Conservation (phyloP, 495 filamentous ascomycete genomes). For the Penicillium samsonianum region DNA sequence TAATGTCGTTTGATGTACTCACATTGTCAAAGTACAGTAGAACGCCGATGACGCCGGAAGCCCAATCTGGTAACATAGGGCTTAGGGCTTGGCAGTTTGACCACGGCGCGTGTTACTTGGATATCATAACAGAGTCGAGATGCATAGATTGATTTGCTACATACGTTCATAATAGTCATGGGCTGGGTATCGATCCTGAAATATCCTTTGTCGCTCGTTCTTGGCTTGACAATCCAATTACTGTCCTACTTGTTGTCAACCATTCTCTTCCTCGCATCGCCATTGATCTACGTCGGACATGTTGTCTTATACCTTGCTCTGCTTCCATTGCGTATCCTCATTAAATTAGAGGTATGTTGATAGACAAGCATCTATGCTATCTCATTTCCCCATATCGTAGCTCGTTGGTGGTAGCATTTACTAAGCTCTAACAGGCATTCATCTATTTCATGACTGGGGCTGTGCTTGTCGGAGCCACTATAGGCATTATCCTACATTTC, state of each 20-base stretch:
- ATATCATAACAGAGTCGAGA: conserved; percentile 11
- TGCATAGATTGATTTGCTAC: neutral
- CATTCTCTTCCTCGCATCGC: conserved; percentile 39
- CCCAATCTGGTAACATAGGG: conserved; percentile 27
- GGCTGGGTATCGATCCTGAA: conserved; percentile 5
- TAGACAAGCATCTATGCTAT: neutral
- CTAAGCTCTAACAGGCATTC: conserved; percentile 23
- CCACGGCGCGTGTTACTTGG: conserved; percentile 7
- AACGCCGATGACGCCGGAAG: conserved; percentile 26
- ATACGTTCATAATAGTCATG: conserved; percentile 14
- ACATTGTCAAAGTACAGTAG: conserved; percentile 20
- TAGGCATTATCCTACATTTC: conserved; percentile 25
- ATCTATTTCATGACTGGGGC: conserved; percentile 29
- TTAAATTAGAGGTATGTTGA: conserved; percentile 63
- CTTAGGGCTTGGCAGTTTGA: conserved; percentile 25
- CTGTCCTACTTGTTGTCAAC: conserved; percentile 34
- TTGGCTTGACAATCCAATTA: conserved; percentile 42
- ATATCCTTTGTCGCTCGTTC: conserved; percentile 12
- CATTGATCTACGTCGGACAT: conserved; percentile 48
- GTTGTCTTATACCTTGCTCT: conserved; percentile 37
- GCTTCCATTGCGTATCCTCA: conserved; percentile 48
- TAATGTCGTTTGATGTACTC: conserved; percentile 12
- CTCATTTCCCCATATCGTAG: neutral
- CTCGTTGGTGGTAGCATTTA: neutral
- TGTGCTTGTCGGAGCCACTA: conserved; percentile 21